A percentile compares a stretch with the other conserved stretches of the same genome.
Conservation (phyloP, 768 basidiomycete genomes). For the Coprinopsis marcescibilis region DNA sequence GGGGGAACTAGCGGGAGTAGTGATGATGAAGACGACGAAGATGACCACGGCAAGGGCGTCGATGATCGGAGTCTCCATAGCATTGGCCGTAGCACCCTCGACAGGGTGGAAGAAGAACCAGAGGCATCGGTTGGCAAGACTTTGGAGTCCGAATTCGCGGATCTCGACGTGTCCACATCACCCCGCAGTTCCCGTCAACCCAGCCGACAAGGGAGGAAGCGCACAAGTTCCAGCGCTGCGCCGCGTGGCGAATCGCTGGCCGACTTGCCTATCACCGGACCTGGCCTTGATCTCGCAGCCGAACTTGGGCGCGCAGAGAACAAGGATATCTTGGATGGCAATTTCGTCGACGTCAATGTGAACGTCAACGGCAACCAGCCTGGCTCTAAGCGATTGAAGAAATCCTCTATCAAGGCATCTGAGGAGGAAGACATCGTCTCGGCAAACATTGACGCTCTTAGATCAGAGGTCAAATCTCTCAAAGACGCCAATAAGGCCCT, state of each 20-base stretch:
- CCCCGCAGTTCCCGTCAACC: conserved; percentile 36
- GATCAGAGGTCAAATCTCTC: conserved; percentile 84
- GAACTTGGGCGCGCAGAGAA: conserved; percentile 90
- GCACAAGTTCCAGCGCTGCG: conserved; percentile 48
- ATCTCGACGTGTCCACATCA: conserved; percentile 21
- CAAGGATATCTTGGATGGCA: conserved; percentile 67
- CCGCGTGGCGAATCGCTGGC: conserved; percentile 77
- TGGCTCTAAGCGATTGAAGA: conserved; percentile 42
- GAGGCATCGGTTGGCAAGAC: conserved; percentile 34
- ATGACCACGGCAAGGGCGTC: conserved; percentile 36
- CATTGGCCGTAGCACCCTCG: conserved; percentile 51
- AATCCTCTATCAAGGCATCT: conserved; percentile 35
- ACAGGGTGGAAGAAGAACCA: conserved; percentile 56
- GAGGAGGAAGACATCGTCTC: conserved; percentile 28
- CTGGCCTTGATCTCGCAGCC: conserved; percentile 84
- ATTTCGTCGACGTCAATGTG: conserved; percentile 45
- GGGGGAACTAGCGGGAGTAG: conserved; percentile 36
- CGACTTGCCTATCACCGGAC: conserved; percentile 81
- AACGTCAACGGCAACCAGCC: conserved; percentile 40
- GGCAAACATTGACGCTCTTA: conserved; percentile 65
- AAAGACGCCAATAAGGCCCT: conserved; percentile 96
- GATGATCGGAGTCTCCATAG: conserved; percentile 55
- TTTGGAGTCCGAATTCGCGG: conserved; percentile 26
- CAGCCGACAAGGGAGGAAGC: conserved; percentile 44
- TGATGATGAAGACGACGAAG: conserved; percentile 37